Base-by-base conservation (phyloP, 306 rosid genomes). In the Senna siamea region DNA sequence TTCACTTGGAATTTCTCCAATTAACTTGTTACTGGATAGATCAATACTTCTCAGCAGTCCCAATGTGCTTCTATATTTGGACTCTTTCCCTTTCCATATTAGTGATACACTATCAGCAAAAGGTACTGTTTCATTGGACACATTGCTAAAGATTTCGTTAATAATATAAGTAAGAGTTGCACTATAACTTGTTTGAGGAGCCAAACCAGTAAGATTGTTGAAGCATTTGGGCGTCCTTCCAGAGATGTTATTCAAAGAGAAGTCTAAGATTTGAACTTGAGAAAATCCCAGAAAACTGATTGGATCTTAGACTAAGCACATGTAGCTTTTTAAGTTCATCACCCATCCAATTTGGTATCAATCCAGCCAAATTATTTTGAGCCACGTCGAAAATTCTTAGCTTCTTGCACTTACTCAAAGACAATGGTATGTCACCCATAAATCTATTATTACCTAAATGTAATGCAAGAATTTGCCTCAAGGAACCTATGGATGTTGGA, bases 1-100 rank as follows among this genome's bases (percentile, higher is more conserved):
- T 17, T 35, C 66, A 9, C 8, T 60, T 35, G 47, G 66, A 60
- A 60, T 60, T 35, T 60, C 66, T 60, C 66, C 66, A 0, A 2
- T 9, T 2, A 60, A 9, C 47, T 4, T 60, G 15, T 60, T 60
- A 7, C 26, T n/a, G 5, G 66, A 60, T 2, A 60, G 28, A 60
- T 60, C 66, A 9, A 60, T 35, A 35, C 46, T 35, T n/a, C 38
- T 60, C 0, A 60, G 23, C 12, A 60, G 4, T 60, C 66, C 26
- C 47, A 60, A 8, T 1, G 2, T 60, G 10, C 9, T 61, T 17
- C 0, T 22, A 1, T 60, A 60, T 9, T 60, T 17, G 0, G 46
- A n/a, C 28, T 5, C 15, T 2, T n/a, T 60, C 17, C 66, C 47
- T 34, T 60, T 60, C 66, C 47, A 60, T 0, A 35, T 5, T 1